Base-by-base conservation (phyloP, 768 basidiomycete species). In the Lactarius hengduanensis region DNA sequence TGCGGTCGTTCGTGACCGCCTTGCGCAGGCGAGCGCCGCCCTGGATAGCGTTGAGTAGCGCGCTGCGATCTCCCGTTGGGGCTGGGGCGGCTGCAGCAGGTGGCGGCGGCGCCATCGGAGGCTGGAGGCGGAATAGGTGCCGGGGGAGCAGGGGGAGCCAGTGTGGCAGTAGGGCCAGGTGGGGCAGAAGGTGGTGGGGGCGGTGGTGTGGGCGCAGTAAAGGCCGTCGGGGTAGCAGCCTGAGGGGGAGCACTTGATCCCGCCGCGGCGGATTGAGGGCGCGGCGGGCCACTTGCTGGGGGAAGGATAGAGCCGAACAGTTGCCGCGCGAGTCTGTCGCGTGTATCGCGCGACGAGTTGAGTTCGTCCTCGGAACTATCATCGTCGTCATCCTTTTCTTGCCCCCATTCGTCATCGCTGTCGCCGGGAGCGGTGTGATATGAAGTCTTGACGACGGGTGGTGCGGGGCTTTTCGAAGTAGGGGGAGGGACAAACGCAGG, bases 331-430 rank as follows among this genome's bases (percentile, higher is more conserved):
- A 98, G 85, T 62, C 86, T 85, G 65, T 83, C 83, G 18, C 91
- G 82, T 20, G 81, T 84, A 59, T 79, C 81, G 54, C 95, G 81
- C 4, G 84, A 86, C 16, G 81, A 81, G n/a, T 82, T 80, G 57
- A 89, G 78, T 66, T 94, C 94, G 74, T 94, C 94, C 62, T 94
- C 92, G 61, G 86, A 89, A 68, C 85, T 88, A 71, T 89, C 87
- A 6, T 84, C 83, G 4, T 84, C 83, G 9, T 82, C 83, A 53
- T 85, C 86, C 75, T 95, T 93, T 72, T 85, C 79, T 58, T 92
- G 86, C 62, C 89, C 93, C 93, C 94, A 96, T 59, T 94, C 92
- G 20, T 91, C 90, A 2, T 91, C 89, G 38, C 80, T 78, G 40
- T 79, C 80, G 2, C 77, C 76, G 1, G 88, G 82, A 0, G 85